Evolutionary conservation across 2,329 filamentous ascomycete species (phyloP).

Genomic region (Microsporum canis): DNA sequence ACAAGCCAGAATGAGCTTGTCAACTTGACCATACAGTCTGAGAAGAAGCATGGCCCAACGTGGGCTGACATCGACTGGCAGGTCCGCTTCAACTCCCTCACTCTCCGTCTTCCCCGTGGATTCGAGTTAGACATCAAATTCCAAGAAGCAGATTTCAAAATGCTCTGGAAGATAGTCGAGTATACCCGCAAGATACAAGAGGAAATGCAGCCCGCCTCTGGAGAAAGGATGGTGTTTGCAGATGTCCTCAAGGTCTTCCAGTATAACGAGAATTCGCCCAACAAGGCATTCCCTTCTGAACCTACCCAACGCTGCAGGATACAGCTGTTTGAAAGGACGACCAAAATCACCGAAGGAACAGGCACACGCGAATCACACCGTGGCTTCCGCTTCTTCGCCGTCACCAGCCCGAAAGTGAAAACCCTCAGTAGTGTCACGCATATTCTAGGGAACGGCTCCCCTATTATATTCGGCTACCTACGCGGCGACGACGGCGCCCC

Average conservation of each 20-base stretch:
- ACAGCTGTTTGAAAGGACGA: slow-evolving; percentile 60
- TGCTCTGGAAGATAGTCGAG: slow-evolving; percentile 72
- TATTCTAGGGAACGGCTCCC: slow-evolving; percentile 51
- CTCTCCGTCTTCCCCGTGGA: slow-evolving; percentile 60
- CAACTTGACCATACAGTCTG: slow-evolving; percentile 60
- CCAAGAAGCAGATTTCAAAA: slow-evolving; percentile 64
- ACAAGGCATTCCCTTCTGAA: slow-evolving; percentile 64
- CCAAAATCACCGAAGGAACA: slow-evolving; percentile 58
- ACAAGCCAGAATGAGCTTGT: slow-evolving; percentile 70
- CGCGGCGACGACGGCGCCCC: slow-evolving; percentile 59
- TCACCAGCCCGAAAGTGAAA: slow-evolving; percentile 66
- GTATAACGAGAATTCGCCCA: slow-evolving; percentile 65
- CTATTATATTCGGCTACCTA: slow-evolving; percentile 67
- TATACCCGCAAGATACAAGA: slow-evolving; percentile 67
- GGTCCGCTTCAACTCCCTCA: slow-evolving; percentile 52
- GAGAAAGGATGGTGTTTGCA: slow-evolving; percentile 60
- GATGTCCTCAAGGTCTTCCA: slow-evolving; percentile 62
- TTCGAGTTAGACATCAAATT: slow-evolving; percentile 63
- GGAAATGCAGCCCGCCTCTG: slow-evolving; percentile 55
- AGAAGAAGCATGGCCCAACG: slow-evolving; percentile 55
- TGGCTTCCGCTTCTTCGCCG: slow-evolving; percentile 65
- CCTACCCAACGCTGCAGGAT: slow-evolving; percentile 60
- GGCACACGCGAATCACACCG: slow-evolving; percentile 63
- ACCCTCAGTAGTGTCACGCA: slow-evolving; percentile 68
- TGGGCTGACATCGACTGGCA: slow-evolving; percentile 81